Conservation (phyloP, 768 basidiomycete species). For the Russula vinacea region DNA sequence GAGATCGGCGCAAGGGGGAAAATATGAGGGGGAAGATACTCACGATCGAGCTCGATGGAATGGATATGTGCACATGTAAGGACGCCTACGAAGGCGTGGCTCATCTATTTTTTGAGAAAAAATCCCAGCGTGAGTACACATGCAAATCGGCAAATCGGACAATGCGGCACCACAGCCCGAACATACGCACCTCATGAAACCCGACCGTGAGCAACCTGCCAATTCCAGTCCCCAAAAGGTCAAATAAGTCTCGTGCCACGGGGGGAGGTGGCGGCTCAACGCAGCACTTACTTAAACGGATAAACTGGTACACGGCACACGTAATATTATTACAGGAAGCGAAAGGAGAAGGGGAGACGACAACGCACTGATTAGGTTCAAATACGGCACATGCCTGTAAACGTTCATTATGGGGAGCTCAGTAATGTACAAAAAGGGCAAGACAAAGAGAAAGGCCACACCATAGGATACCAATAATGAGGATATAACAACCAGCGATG, state of each 20-base stretch:
- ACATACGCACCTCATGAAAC: slow-evolving; percentile 69
- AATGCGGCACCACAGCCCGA: no score
- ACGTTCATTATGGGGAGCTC: background rate
- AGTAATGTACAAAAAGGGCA: background rate
- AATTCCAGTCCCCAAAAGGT: background rate
- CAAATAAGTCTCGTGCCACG: background rate
- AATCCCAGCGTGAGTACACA: background rate
- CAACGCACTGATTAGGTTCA: slow-evolving; percentile 71
- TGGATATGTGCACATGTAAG: slow-evolving; percentile 84
- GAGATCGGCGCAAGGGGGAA: background rate
- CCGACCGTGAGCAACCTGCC: slow-evolving; percentile 77
- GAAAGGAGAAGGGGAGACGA: background rate
- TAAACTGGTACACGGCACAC: slow-evolving; percentile 55
- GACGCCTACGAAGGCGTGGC: slow-evolving; percentile 76
- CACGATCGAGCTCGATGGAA: slow-evolving; percentile 84
- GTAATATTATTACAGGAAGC: background rate
- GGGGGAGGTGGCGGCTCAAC: background rate
- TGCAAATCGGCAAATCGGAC: background rate
- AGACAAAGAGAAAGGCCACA: slow-evolving; percentile 36
- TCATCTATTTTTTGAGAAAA: slow-evolving; percentile 53
- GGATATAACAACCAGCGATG: slow-evolving; percentile 70
- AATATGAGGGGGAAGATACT: slow-evolving; percentile 36
- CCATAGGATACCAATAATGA: slow-evolving; percentile 80
- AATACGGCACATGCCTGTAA: slow-evolving; percentile 69
- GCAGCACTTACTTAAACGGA: slow-evolving; percentile 69